Base-by-base conservation (phyloP, 805 yeast species). In the Schizosaccharomyces osmophilus region DNA sequence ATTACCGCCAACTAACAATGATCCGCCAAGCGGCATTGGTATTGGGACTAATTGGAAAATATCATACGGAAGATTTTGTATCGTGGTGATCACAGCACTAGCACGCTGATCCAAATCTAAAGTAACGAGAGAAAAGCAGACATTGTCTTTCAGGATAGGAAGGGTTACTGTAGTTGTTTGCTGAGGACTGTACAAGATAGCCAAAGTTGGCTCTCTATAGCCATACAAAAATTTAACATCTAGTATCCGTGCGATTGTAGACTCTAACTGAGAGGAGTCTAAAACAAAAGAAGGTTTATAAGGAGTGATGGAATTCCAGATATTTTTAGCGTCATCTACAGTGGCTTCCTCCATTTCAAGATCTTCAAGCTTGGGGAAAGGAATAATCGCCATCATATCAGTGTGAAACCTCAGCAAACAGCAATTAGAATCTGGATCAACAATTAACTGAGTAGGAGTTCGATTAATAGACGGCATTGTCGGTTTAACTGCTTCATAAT, bases 121-220 rank as follows among this genome's bases (percentile, higher is more conserved):
- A 0, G 95, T 82, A 59, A 87, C 69, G 0, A 85, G 86, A 32
- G 80, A 73, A 63, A 81, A 78, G 55, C 76, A 75, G 39, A 81
- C 74, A 19, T 81, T 83, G 67, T 87, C 95, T 67, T 81, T 83
- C 5, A 72, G 73, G 60, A 77, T 72, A 1, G 83, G 77, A 42
- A 84, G 71, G 61, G 79, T 77, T 0, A 95, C 95, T 0, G 94
- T 82, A 95, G 96, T 87, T 0, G 88, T 80, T 22, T 78, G 75
- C 19, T 72, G 73, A 41, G 80, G 79, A 61, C 81, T 78, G 64
- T 73, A 79, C 32, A 87, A 68, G 4, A 87, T 75, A 0, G 84
- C 90, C 24, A 87, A 65, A 0, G 97, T 89, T 0, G 97, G 95
- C 63, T 84, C 93, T 65, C 84, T 74, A 68, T 87, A 90, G 62